Conservation (phyloP, 1,284 basidiomycete species). For the Leccinum subatratum region DNA sequence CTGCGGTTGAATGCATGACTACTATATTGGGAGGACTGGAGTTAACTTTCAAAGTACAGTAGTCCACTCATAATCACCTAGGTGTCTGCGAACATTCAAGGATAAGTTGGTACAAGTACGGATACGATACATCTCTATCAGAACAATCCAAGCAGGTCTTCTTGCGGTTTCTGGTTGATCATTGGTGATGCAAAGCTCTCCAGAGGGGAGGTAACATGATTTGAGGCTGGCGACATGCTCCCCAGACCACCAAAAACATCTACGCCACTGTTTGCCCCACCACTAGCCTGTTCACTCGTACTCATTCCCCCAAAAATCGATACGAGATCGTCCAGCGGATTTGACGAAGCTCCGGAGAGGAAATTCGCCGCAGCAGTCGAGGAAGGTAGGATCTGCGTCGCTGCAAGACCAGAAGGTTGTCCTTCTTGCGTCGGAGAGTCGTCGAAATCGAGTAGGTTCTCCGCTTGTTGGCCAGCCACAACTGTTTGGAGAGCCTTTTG, state of each 20-base stretch:
- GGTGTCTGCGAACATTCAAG: background rate
- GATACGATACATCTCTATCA: conserved; percentile 23
- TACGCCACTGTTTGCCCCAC: conserved; percentile 1
- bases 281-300: conserved; percentile 13
- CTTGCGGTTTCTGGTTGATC: conserved; percentile 36
- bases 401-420: conserved; percentile 66
- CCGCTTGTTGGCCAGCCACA: conserved; percentile 83
- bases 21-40: background rate
- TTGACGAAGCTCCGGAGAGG: conserved; percentile 67
- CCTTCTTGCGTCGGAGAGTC: conserved; percentile 59
- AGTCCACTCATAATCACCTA: background rate
- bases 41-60: background rate
- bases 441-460: conserved; percentile 93
- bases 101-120: conserved; percentile 3
- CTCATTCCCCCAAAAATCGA: conserved; percentile 73
- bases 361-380: conserved; percentile 69
- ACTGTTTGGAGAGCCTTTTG: conserved; percentile 88
- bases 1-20: too few species aligned
- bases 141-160: conserved; percentile 49
- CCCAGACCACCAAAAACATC: conserved; percentile 16
- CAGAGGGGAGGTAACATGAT: conserved; percentile 12
- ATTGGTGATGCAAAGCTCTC: conserved; percentile 17
- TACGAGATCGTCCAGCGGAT: conserved; percentile 87
- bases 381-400: conserved; percentile 64
- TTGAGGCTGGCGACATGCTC: conserved; percentile 9